phyloP scores from a whole-genome alignment of 148 eudicot genomes.

The Rhododendron ovatum region DNA sequence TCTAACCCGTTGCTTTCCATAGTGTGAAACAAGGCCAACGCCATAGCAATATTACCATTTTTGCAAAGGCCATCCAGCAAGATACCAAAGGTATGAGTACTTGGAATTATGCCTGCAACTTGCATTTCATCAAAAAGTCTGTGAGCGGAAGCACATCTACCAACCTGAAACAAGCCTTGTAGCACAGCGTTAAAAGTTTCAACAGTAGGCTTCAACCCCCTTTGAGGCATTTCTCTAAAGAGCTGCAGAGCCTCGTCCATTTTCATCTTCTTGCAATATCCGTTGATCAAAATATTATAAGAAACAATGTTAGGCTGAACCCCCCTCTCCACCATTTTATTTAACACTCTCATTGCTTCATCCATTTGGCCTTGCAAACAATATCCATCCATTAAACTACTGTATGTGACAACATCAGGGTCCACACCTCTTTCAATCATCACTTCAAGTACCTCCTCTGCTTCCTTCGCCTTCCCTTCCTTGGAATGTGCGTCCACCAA shows the following conservation, averaged over 20 bases:
- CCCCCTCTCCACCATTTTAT: background rate
- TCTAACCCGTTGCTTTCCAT: background rate
- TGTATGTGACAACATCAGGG: background rate
- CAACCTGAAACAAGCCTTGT: conserved; percentile 1
- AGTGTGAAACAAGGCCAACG: background rate
- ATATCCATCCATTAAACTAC: background rate
- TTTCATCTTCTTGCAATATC: background rate
- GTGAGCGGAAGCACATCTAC: background rate
- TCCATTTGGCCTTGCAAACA: background rate
- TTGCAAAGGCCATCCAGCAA: conserved; percentile 2
- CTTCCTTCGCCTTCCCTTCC: background rate
- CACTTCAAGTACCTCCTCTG: background rate
- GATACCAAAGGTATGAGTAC: background rate
- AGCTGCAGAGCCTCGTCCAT: background rate
- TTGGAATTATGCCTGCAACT: background rate
- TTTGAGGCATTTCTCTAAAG: background rate
- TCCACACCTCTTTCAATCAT: background rate
- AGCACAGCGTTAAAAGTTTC: background rate
- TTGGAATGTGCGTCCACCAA: background rate
- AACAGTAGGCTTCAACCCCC: background rate
- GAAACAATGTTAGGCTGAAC: background rate
- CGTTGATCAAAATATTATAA: background rate
- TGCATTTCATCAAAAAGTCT: conserved; percentile 13
- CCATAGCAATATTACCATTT: background rate
- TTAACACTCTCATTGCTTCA: background rate